phyloP scores from a whole-genome alignment of 2,329 filamentous ascomycete species.

The Fusarium sp. region DNA sequence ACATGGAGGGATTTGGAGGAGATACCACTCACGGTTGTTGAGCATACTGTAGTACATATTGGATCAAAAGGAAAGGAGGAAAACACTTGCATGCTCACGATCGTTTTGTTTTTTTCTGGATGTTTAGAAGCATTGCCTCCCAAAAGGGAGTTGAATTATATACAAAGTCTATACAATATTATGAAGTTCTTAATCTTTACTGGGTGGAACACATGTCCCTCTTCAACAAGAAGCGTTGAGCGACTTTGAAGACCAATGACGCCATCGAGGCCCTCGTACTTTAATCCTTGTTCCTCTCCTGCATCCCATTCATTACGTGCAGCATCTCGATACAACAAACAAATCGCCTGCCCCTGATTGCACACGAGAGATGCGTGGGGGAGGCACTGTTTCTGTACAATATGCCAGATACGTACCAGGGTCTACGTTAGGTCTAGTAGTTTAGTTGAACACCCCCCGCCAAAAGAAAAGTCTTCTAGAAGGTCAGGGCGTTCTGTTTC shows the following conservation, averaged over 20 bases:
- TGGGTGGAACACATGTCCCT: neutral
- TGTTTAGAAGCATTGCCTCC: constrained; percentile 16
- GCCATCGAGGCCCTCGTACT: constrained; percentile 1
- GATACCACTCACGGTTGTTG: constrained; percentile 37
- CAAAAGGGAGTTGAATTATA: constrained; percentile 1
- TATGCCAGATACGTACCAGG: neutral
- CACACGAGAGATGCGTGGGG: constrained; percentile 1
- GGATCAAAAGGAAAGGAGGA: constrained; percentile 12
- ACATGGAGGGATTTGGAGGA: constrained; percentile 33
- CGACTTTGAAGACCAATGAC: neutral
- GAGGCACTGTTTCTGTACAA: neutral
- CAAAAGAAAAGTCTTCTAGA: constrained; percentile 12
- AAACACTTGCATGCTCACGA: constrained; percentile 26
- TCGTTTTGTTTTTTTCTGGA: constrained; percentile 24
- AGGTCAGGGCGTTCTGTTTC: constrained; percentile 6
- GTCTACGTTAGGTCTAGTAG: neutral
- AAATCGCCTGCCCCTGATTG: constrained; percentile 4
- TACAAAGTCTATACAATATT: constrained; percentile 7
- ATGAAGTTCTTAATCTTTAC: neutral
- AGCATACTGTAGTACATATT: constrained; percentile 36
- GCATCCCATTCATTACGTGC: constrained; percentile 17
- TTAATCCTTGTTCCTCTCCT: constrained; percentile 4
- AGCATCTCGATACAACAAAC: constrained; percentile 15
- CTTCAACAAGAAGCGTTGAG: neutral
- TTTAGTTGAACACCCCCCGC: neutral